Base-by-base conservation (phyloP, 108 stramenopile species). In the Thalassiosira profunda region DNA sequence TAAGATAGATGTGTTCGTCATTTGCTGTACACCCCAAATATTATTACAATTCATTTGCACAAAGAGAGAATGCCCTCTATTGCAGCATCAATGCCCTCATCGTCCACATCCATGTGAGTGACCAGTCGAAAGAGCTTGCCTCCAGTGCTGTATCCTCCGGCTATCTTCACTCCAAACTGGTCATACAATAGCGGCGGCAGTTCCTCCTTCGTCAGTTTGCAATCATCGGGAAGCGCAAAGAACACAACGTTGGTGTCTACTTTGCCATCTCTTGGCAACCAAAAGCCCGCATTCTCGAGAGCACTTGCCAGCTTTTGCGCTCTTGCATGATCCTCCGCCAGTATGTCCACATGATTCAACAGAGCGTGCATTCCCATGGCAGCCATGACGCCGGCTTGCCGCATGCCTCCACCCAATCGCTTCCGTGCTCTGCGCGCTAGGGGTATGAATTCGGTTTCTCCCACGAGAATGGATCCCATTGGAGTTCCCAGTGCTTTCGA, bases 401-500 rank as follows among this genome's bases (percentile, higher is more conserved):
- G 84, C 98, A 98, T 98, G 6, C 97, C 98, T 20, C 99, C 99
- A 1, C 99, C 99, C 31, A 95, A 76, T 15, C 95, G 92, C 79
- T 99, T 99, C 0, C 99, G 57, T 43, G 92, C 89, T 53, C 96
- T 82, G 47, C 87, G 75, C 6, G 98, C 97, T 52, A 89, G 66
- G 25, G 71, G 78, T 46, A 96, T 93, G 35, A 91, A 79, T 21
- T 91, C 95, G 0, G 17, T 42, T 2, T 84, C 69, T 8, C 97
- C 98, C 10, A 92, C 95, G 29, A 99, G 76, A 18, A 98, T 85
- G 26, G 91, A 90, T 1, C 99, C 99, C 38, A 96, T 79, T 0
- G 99, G 99, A 4, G 98, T 89, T 9, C 99, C 98, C 54, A 99
- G 66, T 18, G 97, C 99, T 80, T 99, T 99, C 44, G 96, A 96